Percentiles rank a stretch among this genome's conserved stretches.
Conservation (phyloP, 2,329 filamentous ascomycete genomes). For the Neofusicoccum kwambonambiense region DNA sequence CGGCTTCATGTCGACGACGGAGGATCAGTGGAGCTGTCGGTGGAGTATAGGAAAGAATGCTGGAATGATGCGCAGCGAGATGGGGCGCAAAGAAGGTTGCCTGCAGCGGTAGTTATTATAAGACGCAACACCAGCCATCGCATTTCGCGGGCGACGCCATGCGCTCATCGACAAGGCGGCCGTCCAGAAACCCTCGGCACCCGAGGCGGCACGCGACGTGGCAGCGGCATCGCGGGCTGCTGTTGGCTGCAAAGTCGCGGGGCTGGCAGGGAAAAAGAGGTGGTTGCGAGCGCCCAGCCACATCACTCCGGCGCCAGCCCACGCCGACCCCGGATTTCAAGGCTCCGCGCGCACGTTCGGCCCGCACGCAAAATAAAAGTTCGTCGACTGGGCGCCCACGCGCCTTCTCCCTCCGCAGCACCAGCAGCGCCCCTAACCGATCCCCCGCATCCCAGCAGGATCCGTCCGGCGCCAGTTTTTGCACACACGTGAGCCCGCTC, state of each 20-base stretch:
- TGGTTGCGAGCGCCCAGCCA: slow-evolving; percentile 3
- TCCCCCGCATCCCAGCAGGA: slow-evolving; percentile 3
- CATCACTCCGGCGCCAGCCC: not conserved
- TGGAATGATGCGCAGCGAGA: not conserved
- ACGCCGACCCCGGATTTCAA: not conserved
- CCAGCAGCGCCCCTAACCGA: not conserved
- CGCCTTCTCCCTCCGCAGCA: slow-evolving; percentile 1
- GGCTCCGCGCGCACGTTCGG: not conserved
- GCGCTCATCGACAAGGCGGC: not conserved
- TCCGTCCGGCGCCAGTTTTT: not conserved
- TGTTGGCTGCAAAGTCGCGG: not conserved
- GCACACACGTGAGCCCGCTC: not conserved
- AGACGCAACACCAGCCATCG: slow-evolving; percentile 9
- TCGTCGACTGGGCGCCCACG: not conserved
- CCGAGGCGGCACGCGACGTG: slow-evolving; percentile 2
- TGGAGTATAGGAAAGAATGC: not conserved
- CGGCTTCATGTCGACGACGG: slow-evolving; percentile 29
- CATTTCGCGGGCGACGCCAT: slow-evolving; percentile 1
- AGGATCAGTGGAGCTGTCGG: not conserved
- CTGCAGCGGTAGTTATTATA: slow-evolving; percentile 10
- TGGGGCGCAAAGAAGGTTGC: slow-evolving; percentile 13
- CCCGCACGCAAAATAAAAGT: not conserved
- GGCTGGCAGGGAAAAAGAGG: slow-evolving; percentile 2
- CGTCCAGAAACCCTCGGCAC: not conserved
- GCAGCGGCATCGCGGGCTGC: not conserved